Percentiles rank a stretch among this genome's conserved stretches.
phyloP scores from a whole-genome alignment of 2,329 filamentous ascomycete species.

The Trichoderma hamatum region DNA sequence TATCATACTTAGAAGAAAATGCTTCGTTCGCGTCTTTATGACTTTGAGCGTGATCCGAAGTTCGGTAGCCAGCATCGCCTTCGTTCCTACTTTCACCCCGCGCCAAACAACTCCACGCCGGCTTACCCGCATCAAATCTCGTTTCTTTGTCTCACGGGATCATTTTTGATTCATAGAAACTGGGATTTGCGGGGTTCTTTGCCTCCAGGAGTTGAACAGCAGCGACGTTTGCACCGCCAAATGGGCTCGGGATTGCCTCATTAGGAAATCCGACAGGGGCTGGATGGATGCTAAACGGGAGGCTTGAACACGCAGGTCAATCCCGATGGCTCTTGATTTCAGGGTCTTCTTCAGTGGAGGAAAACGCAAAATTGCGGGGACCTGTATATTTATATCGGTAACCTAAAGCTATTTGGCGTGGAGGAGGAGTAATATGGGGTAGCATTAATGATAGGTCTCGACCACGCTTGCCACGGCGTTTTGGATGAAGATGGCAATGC shows the following conservation, averaged over 20 bases:
- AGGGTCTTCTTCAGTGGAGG: not conserved
- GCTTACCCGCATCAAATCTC: slow-evolving; percentile 1
- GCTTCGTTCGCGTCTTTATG: slow-evolving; percentile 13
- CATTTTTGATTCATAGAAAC: slow-evolving; percentile 2
- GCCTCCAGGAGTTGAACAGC: slow-evolving; percentile 5
- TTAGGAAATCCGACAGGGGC: slow-evolving; percentile 31
- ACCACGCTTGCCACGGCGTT: slow-evolving; percentile 3
- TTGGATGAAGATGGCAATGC: not conserved
- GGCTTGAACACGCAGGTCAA: slow-evolving; percentile 10
- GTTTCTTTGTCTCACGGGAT: not conserved
- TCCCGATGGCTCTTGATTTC: slow-evolving; percentile 22
- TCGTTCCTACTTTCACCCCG: not conserved
- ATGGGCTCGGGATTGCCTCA: slow-evolving; percentile 27
- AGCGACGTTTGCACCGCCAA: not conserved
- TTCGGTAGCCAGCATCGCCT: not conserved
- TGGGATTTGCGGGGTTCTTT: slow-evolving; percentile 3
- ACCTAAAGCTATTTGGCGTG: not conserved
- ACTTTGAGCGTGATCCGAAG: slow-evolving; percentile 12
- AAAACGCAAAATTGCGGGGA: slow-evolving; percentile 8
- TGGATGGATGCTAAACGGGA: slow-evolving; percentile 13
- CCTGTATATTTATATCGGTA: not conserved
- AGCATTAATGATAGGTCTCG: not conserved
- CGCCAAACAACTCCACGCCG: slow-evolving; percentile 1
- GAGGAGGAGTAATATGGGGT: not conserved
- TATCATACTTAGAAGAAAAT: not conserved